Evolutionary conservation across 768 basidiomycete genomes (phyloP), one percentile per base, ranked within the genome.

Genomic region (Leccinum incarnatum): DNA sequence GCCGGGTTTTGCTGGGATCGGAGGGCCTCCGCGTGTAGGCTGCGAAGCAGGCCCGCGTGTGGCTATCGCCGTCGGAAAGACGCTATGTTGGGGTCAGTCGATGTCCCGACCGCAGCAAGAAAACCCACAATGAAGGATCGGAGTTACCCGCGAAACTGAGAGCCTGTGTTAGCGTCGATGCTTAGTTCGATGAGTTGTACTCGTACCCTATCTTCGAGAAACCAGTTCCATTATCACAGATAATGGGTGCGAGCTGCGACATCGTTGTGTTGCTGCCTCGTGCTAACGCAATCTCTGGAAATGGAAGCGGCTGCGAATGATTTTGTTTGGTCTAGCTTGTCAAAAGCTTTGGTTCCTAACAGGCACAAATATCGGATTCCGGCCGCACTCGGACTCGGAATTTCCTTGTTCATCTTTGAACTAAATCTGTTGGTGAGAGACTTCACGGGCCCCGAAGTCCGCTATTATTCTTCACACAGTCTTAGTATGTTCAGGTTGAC

Each of bases 11-110:
- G 84, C 76, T 27, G 93, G 91, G 50, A 95, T 78, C 19, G 91
- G 79, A 12, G 93, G 91, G 2, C 88, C 91, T 45, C 86, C 81
- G 51, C 88, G 81, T 9, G 76, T 74, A 8, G 81, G 59, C 63
- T 86, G 82, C 0, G 84, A 59, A 2, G 88, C 78, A 11, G 87
- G 83, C 86, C 62, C 93, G 84, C 70, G 70, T 12, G 94, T 95
- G 4, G 96, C 93, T 64, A 98, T 98, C 29, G 95, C 95, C 8
- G 96, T 98, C 2, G 97, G 96, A 70, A 98, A 97, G n/a, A 98
- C 95, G 71, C 91, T 94, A 46, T 37, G 54, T 27, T 51, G 2
- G 40, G 27, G 48, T 67, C 32, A 56, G 52, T 48, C 53, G 25
- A 49, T 58, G 57, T n/a, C 9, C 47, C 32, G 51, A 51, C 46